These are phyloP conservation scores for Thelephora terrestris DNA, from an alignment of 1,284 basidiomycete species.

Conservation along the genomic window DNA sequence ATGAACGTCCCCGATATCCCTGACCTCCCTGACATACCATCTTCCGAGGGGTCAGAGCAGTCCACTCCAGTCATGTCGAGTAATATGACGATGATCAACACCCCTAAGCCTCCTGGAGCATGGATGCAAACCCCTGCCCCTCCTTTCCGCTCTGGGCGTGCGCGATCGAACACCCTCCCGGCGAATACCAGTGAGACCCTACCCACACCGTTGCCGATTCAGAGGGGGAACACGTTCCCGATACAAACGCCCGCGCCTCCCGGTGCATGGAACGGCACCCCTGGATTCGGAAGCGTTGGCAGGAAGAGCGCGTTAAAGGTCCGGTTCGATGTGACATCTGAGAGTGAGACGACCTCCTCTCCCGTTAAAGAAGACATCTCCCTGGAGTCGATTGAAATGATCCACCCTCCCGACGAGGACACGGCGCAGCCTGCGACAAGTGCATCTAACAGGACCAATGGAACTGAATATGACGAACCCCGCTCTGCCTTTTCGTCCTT, in stretches of 20 bases:
- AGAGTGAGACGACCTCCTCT: slow-evolving; percentile 24
- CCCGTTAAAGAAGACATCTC: not conserved
- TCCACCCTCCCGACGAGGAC: not conserved
- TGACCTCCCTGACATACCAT: slow-evolving; percentile 42
- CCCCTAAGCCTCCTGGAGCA: slow-evolving; percentile 59
- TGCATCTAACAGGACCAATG: not conserved
- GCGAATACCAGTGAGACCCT: slow-evolving; percentile 7
- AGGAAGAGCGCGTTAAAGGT: slow-evolving; percentile 43
- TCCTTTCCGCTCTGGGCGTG: slow-evolving; percentile 5
- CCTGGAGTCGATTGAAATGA: not conserved
- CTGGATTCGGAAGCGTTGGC: slow-evolving; percentile 30
- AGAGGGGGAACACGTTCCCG: slow-evolving; percentile 27
- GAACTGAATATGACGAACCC: not conserved
- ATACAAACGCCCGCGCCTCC: slow-evolving; percentile 56
- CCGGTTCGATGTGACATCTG: slow-evolving; percentile 47
- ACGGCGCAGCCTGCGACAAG: not conserved
- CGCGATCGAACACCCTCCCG: slow-evolving; percentile 13
- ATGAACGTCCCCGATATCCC: slow-evolving; percentile 32
- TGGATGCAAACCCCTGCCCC: slow-evolving; percentile 53
- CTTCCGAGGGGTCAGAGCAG: slow-evolving; percentile 22
- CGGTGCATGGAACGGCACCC: slow-evolving; percentile 61
- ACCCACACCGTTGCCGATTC: slow-evolving; percentile 11
- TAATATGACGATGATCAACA: slow-evolving; percentile 37
- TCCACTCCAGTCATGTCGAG: slow-evolving; percentile 17
- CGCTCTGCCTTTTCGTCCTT: not conserved